Evolutionary conservation across 495 filamentous ascomycete species (phyloP).

Genomic region (Umbilicaria muhlenbergii): DNA sequence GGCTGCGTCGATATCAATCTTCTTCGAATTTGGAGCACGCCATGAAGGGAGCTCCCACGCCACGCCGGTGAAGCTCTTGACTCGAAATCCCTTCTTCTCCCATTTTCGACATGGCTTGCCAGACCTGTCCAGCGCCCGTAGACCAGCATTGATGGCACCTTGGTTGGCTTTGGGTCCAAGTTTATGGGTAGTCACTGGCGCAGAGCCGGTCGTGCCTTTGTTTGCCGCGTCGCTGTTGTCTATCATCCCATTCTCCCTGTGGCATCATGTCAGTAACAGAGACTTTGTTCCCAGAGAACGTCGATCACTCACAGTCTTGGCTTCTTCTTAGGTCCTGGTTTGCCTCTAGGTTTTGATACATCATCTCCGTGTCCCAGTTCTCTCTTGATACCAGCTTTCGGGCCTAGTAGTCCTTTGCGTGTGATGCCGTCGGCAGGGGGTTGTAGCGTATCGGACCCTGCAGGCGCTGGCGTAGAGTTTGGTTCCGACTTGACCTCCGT

Average conservation of each 20-base stretch:
- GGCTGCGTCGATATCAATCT: conserved; percentile 23
- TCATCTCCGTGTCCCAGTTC: conserved; percentile 41
- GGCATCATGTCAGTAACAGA: conserved; percentile 14
- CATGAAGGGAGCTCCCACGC: conserved; percentile 73
- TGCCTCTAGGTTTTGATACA: conserved; percentile 50
- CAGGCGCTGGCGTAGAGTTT: conserved; percentile 27
- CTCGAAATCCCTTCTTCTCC: conserved; percentile 60
- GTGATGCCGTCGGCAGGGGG: conserved; percentile 35
- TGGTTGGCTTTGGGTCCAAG: conserved; percentile 96
- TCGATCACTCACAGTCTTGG: conserved; percentile 61
- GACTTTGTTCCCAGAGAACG: neutral
- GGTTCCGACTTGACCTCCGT: conserved; percentile 34
- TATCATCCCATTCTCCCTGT: conserved; percentile 44
- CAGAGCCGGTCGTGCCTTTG: conserved; percentile 14
- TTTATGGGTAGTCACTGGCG: conserved; percentile 41
- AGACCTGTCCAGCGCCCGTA: conserved; percentile 81
- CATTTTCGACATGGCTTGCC: conserved; percentile 87
- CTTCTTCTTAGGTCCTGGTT: conserved; percentile 94
- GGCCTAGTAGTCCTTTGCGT: conserved; percentile 44
- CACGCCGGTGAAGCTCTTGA: conserved; percentile 90
- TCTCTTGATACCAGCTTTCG: conserved; percentile 44
- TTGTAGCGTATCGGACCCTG: conserved; percentile 34
- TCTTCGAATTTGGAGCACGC: conserved; percentile 49
- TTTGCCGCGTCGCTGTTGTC: conserved; percentile 27
- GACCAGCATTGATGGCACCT: conserved; percentile 91